Evolutionary conservation across 2,329 filamentous ascomycete genomes (phyloP).

Genomic region (Sarocladium brachiariae): DNA sequence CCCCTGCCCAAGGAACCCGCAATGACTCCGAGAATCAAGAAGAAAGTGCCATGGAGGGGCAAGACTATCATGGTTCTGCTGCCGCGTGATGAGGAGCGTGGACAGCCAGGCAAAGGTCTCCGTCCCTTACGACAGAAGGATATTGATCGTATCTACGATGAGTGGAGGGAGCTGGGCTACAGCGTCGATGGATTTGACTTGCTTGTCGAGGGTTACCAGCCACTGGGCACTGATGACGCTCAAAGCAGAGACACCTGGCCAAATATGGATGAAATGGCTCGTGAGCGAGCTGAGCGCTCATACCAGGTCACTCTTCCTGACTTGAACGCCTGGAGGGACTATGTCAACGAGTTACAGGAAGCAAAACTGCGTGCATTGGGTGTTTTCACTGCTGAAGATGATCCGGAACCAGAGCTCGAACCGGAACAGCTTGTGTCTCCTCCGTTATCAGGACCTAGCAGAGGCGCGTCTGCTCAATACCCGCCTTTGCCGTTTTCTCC

Average conservation of each 20-base stretch:
- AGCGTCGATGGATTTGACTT: slow-evolving; percentile 62
- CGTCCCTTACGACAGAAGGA: slow-evolving; percentile 49
- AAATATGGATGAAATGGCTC: slow-evolving; percentile 47
- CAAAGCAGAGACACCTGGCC: slow-evolving; percentile 69
- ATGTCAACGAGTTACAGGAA: slow-evolving; percentile 77
- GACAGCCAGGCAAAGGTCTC: slow-evolving; percentile 46
- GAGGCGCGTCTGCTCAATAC: slow-evolving; percentile 67
- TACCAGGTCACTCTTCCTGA: slow-evolving; percentile 65
- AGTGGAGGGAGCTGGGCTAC: slow-evolving; percentile 65
- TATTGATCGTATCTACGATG: slow-evolving; percentile 53
- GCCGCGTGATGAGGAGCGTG: slow-evolving; percentile 60
- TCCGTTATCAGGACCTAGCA: slow-evolving; percentile 52
- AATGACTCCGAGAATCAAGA: slow-evolving; percentile 54
- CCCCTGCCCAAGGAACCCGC: slow-evolving; percentile 31
- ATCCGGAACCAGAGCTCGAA: slow-evolving; percentile 47
- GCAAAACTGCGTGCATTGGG: slow-evolving; percentile 89
- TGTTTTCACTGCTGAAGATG: slow-evolving; percentile 72
- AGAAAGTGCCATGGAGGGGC: slow-evolving; percentile 67
- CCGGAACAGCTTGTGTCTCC: slow-evolving; percentile 42
- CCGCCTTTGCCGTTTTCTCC: slow-evolving; percentile 76
- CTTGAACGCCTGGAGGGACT: slow-evolving; percentile 63
- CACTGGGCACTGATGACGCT: slow-evolving; percentile 35
- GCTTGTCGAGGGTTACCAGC: slow-evolving; percentile 35
- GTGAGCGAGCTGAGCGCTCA: slow-evolving; percentile 45
- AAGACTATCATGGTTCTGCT: slow-evolving; percentile 68